Base-by-base conservation (phyloP, 192 early-diverging fungal species). In the Coemansia pectinata region DNA sequence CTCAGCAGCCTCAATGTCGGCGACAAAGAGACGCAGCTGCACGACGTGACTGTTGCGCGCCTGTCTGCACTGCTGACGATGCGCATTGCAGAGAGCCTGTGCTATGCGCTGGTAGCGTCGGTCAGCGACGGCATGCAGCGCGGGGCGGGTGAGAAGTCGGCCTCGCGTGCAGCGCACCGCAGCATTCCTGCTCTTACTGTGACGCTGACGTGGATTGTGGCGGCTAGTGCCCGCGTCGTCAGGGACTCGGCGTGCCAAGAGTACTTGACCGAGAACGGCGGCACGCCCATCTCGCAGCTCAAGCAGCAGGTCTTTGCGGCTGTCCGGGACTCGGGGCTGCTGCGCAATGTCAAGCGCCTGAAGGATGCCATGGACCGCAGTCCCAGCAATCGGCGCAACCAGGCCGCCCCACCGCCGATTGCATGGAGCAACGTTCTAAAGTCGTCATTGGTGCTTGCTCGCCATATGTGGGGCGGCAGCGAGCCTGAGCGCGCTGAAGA, bases 191-290 rank as follows among this genome's bases (percentile, higher is more conserved):
- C 62, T 19, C 57, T 81, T 23, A 25, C 63, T 0, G 34, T 52
- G 34, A 66, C 74, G 6, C 63, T 81, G 17, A 8, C 65, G 25
- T 76, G 73, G 79, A 38, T 72, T 34, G 67, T 76, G 2, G 38
- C 70, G 4, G 60, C 65, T 4, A 48, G 66, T 17, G 67, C 70
- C 12, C 73, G 79, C 14, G 64, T 76, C 9, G 57, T 60, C 19
- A 50, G 59, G 5, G 73, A 79, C 60, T 41, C 77, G 31, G 36
- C 58, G n/a, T 57, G 67, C 31, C 27, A 67, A 11, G 70, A 68
- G n/a, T 44, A 63, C 39, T 25, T 69, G 23, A 62, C 48, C 9
- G 62, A 60, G 5, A 23, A 50, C 6, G 62, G 62, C 6, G 27
- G 63, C 10, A 41, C 42, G 38, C 65, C 66, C 10, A 31, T 78